Conservation (phyloP, 768 basidiomycete species). For the Termitomyces heimii region DNA sequence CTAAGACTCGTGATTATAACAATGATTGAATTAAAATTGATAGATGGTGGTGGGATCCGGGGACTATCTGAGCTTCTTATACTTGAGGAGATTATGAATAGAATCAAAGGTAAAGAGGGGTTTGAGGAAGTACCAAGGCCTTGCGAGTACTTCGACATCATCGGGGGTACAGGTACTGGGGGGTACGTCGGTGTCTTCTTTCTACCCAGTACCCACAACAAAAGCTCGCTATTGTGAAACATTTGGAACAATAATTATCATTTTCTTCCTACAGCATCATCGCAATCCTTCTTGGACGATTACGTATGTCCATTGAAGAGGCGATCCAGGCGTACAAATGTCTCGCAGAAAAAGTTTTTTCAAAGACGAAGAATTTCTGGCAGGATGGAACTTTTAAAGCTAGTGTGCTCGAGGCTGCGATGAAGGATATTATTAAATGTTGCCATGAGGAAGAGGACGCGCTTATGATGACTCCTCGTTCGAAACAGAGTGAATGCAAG, state of each 20-base stretch:
- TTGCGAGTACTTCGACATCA: constrained; percentile 21
- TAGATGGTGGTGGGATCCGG: constrained; percentile 6
- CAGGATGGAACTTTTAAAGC: too few relatives aligned
- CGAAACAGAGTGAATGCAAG: not conserved
- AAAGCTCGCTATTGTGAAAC: not conserved
- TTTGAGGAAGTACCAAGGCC: constrained; percentile 6
- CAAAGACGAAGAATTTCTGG: too few relatives aligned
- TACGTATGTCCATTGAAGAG: constrained; percentile 16
- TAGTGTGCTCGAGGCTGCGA: not conserved
- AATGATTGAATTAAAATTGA: not conserved
- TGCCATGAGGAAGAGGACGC: not conserved
- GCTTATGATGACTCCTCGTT: not conserved
- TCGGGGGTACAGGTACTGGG: constrained; percentile 19
- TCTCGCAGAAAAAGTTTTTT: not conserved
- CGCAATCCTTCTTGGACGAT: constrained; percentile 19
- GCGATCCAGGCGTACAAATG: constrained; percentile 15
- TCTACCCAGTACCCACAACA: not conserved
- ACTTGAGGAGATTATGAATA: constrained; percentile 4
- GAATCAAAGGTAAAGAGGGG: not conserved
- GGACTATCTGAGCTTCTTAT: constrained; percentile 1
- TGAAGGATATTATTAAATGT: not conserved
- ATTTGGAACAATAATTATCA: too few relatives aligned
- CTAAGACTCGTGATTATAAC: not conserved
- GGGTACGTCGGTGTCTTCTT: constrained; percentile 11
- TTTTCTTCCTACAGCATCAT: constrained; percentile 10